A percentile compares a stretch with the other conserved stretches of the same genome.
These are phyloP conservation scores for Corrigiola litoralis DNA, from an alignment of 179 eudicot genomes.

Conservation along the genomic window DNA sequence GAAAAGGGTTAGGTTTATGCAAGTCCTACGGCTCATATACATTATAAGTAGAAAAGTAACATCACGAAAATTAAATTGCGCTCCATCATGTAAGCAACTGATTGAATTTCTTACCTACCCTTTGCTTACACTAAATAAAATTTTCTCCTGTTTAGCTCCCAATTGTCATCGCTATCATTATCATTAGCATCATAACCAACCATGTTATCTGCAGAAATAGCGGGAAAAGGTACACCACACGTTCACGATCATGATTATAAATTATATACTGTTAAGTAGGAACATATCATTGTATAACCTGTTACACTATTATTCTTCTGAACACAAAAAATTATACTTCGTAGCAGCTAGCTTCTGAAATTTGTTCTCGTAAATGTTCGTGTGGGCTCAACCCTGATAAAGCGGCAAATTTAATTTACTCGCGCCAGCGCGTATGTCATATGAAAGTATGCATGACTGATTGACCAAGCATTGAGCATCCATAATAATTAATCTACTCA, in stretches of 20 bases:
- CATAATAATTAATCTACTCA: too few species aligned
- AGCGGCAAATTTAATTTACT: too few species aligned
- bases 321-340: neutral
- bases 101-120: neutral
- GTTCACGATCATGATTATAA: slow-evolving; percentile 16
- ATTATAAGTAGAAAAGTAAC: neutral
- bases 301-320: neutral
- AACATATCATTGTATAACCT: neutral
- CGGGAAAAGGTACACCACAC: slow-evolving; percentile 19
- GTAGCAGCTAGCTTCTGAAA: neutral
- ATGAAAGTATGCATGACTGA: too few species aligned
- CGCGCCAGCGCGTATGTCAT: too few species aligned
- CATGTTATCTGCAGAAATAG: too few species aligned
- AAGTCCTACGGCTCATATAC: neutral
- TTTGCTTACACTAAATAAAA: too few species aligned
- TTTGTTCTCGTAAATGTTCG: neutral
- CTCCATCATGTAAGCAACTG: too few species aligned
- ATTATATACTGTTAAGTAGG: neutral
- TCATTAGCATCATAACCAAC: too few species aligned
- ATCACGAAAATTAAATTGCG: neutral
- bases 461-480: too few species aligned
- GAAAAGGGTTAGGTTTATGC: neutral
- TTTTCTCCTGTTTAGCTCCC: too few species aligned
- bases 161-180: too few species aligned
- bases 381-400: neutral